phyloP scores from a whole-genome alignment of 371 early-diverging fungal genomes.

The Haplosporangium sp. region DNA sequence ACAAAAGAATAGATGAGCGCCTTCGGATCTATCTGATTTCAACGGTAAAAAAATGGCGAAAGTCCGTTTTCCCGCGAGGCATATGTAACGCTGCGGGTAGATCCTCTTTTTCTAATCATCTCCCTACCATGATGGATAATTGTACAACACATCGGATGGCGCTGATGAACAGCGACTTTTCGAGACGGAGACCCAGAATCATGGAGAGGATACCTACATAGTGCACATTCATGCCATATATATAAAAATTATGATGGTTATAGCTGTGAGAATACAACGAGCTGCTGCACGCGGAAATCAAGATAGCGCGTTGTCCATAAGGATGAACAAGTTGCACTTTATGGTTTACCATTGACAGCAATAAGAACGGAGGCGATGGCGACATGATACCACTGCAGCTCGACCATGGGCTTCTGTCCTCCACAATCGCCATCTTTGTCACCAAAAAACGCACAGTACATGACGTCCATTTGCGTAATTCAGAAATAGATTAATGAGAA shows the following conservation, averaged over 20 bases:
- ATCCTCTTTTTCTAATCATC: too few species aligned
- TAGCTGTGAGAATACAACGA: too few species aligned
- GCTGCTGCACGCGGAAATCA: too few species aligned
- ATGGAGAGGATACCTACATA: constrained; percentile 64
- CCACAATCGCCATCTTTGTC: constrained; percentile 23
- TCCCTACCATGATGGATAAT: constrained; percentile 66
- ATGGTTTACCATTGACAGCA: constrained; percentile 57
- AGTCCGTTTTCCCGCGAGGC: too few species aligned
- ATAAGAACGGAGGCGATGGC: constrained; percentile 63
- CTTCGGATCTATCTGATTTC: neutral
- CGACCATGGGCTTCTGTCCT: constrained; percentile 42
- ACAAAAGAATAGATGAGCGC: neutral
- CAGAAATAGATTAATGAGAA: too few species aligned
- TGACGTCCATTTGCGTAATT: too few species aligned
- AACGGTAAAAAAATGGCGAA: neutral
- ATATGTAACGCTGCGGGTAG: too few species aligned
- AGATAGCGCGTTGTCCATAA: too few species aligned
- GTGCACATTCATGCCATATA: neutral
- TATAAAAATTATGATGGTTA: too few species aligned
- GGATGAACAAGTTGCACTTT: neutral
- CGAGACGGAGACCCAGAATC: constrained; percentile 66
- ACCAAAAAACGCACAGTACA: neutral
- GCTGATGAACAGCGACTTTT: constrained; percentile 66
- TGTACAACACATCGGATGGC: constrained; percentile 71
- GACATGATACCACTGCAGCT: constrained; percentile 60